phyloP scores from a whole-genome alignment of 352 stramenopile genomes.

The Aphanomyces astaci region DNA sequence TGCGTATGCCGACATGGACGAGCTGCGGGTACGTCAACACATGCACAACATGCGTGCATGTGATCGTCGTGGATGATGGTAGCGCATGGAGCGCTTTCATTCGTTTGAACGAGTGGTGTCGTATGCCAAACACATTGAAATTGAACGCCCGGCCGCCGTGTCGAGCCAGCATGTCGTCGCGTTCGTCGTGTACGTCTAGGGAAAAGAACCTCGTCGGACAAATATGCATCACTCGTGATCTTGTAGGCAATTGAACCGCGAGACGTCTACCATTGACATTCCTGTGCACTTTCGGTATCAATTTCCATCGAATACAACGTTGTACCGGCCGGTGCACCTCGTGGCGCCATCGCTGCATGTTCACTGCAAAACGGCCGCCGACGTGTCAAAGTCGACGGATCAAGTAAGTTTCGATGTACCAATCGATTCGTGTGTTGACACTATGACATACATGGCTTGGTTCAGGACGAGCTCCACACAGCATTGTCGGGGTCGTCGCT shows the following conservation, averaged over 20 bases:
- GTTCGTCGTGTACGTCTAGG: constrained; percentile 27
- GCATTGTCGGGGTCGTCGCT: background rate
- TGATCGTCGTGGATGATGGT: background rate
- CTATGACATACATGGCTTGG: no score
- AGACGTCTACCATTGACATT: constrained; percentile 17
- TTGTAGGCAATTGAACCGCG: background rate
- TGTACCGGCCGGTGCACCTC: constrained; percentile 26
- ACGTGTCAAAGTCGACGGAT: no score
- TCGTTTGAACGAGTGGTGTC: constrained; percentile 17
- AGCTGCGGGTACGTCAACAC: constrained; percentile 32
- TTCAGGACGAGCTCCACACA: background rate
- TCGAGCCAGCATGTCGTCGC: constrained; percentile 18
- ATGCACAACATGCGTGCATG: background rate
- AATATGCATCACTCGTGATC: no score
- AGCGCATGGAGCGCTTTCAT: constrained; percentile 24
- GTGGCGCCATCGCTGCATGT: constrained; percentile 25
- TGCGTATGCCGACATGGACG: constrained; percentile 35
- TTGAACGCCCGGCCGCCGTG: constrained; percentile 15
- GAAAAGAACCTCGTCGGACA: background rate
- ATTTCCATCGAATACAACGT: constrained; percentile 27
- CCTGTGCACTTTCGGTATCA: constrained; percentile 35
- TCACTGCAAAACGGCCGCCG: constrained; percentile 3
- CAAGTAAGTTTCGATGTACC: no score
- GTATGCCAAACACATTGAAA: constrained; percentile 24
- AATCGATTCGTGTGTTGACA: no score